Percentiles rank a stretch among this genome's conserved stretches.
Conservation (phyloP, 257 asterid species). For the Craterostigma plantagineum region DNA sequence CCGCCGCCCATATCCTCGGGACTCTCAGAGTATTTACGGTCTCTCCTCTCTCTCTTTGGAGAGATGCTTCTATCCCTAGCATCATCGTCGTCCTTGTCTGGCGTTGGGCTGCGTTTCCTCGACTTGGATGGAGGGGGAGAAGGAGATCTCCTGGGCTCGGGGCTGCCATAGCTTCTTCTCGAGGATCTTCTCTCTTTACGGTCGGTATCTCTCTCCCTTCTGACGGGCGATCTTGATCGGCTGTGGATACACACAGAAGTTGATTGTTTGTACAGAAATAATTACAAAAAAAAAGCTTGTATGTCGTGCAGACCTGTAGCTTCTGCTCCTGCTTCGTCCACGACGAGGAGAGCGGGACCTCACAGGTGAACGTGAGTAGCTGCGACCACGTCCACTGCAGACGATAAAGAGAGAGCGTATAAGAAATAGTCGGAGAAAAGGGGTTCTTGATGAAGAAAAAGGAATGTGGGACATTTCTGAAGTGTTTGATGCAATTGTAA, state of each 20-base stretch:
- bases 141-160: conserved; percentile 15
- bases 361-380: conserved; percentile 70
- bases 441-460: neutral
- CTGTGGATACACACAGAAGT: too few species aligned
- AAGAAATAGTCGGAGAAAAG: neutral
- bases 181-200: conserved; percentile 22
- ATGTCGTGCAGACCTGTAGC: conserved; percentile 25
- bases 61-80: too few species aligned
- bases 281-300: too few species aligned
- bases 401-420: neutral
- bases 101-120: conserved; percentile 28
- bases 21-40: too few species aligned
- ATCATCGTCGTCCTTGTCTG: conserved; percentile 12
- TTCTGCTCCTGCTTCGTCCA: conserved; percentile 54
- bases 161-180: conserved; percentile 24
- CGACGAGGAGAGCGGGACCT: conserved; percentile 77
- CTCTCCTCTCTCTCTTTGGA: too few species aligned
- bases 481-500: too few species aligned
- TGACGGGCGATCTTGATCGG: too few species aligned
- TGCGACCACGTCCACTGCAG: conserved; percentile 33
- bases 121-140: conserved; percentile 15
- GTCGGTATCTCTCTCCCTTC: conserved; percentile 9
- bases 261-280: too few species aligned
- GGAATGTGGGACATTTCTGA: neutral
- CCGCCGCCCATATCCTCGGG: too few species aligned